phyloP scores from a whole-genome alignment of 2,329 filamentous ascomycete genomes.

The Trichoderma sp. region DNA sequence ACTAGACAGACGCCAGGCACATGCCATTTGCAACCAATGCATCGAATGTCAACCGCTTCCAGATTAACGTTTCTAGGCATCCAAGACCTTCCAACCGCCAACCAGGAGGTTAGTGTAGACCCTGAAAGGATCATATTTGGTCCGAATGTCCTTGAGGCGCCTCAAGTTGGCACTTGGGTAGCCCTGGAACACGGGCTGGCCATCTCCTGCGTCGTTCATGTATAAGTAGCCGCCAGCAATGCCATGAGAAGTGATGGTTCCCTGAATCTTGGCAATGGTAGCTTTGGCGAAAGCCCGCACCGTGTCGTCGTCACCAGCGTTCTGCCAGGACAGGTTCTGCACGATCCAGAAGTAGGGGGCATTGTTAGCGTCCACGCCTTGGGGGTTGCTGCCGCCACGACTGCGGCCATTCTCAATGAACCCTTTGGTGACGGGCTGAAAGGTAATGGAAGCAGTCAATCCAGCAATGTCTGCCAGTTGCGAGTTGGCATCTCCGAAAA shows the following conservation, averaged over 20 bases:
- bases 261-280: background rate
- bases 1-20: constrained; percentile 4
- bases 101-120: constrained; percentile 11
- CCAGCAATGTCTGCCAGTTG: constrained; percentile 9
- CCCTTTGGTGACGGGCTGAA: constrained; percentile 10
- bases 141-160: constrained; percentile 11
- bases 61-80: constrained; percentile 9
- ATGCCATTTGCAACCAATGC: constrained; percentile 8
- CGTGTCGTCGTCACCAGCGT: constrained; percentile 1
- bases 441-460: constrained; percentile 11
- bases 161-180: constrained; percentile 11
- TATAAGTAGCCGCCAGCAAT: constrained; percentile 11
- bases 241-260: background rate
- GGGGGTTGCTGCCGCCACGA: constrained; percentile 12
- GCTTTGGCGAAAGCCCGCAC: constrained; percentile 2
- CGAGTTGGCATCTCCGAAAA: constrained; percentile 8
- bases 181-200: constrained; percentile 4
- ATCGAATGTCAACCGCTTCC: constrained; percentile 8
- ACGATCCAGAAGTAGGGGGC: constrained; percentile 14
- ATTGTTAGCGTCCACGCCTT: constrained; percentile 9
- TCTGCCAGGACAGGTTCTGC: constrained; percentile 11
- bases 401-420: constrained; percentile 11
- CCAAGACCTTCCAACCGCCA: constrained; percentile 11
- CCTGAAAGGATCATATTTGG: constrained; percentile 8
- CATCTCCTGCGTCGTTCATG: constrained; percentile 9